phyloP scores from a whole-genome alignment of 1,284 basidiomycete species.

The Ganoderma lucidum region DNA sequence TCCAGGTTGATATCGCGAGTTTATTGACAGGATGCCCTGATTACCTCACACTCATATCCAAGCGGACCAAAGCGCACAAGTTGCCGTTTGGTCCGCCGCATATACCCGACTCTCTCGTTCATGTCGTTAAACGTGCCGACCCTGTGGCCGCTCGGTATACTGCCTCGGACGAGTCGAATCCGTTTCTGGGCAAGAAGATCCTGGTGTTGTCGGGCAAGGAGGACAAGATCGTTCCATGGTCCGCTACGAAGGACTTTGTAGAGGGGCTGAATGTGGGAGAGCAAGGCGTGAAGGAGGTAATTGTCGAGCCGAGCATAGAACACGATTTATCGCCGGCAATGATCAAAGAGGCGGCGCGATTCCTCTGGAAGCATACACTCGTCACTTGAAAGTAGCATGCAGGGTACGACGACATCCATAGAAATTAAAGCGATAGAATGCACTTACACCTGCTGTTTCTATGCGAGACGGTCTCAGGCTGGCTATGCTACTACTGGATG shows the following conservation, averaged over 20 bases:
- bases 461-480: too few species aligned
- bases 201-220: constrained; percentile 69
- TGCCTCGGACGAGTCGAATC: constrained; percentile 51
- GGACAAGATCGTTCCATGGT: constrained; percentile 69
- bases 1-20: background rate
- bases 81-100: constrained; percentile 60
- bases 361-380: constrained; percentile 47
- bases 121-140: constrained; percentile 54
- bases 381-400: constrained; percentile 6
- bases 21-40: constrained; percentile 64
- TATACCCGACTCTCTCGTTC: constrained; percentile 63
- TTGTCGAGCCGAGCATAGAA: constrained; percentile 56
- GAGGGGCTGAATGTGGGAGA: constrained; percentile 57
- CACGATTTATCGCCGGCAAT: constrained; percentile 63
- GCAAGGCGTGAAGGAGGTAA: constrained; percentile 56
- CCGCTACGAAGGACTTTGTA: constrained; percentile 57
- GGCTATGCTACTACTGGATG: too few species aligned
- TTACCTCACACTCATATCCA: constrained; percentile 65
- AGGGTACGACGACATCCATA: background rate
- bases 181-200: constrained; percentile 75
- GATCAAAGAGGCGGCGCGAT: constrained; percentile 53
- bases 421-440: too few species aligned
- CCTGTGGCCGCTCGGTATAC: constrained; percentile 51
- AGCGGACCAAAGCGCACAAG: constrained; percentile 58
- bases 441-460: too few species aligned